Evolutionary conservation across 352 stramenopile genomes (phyloP), one percentile per base, ranked within the genome.

Genomic region (Pythium rhizo-oryzae): DNA sequence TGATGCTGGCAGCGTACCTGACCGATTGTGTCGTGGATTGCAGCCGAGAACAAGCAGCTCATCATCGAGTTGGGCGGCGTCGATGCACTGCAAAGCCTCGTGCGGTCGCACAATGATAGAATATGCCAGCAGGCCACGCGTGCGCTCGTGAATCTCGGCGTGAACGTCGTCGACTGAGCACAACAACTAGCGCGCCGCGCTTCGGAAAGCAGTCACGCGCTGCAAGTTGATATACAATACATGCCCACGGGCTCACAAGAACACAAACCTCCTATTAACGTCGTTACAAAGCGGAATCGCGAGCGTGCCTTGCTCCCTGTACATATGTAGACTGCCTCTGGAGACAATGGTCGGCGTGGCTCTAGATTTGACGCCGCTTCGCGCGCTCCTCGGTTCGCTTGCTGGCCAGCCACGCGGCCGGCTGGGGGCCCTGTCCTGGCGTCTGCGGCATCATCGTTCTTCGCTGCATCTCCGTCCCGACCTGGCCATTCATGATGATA

Each of bases 91-190:
- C 85, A 96, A 62, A 78, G 71, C 41, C 81, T 97, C 30, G 80
- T 93, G 64, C 78, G 81, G 30, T 96, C 86, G 21, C 78, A 77
- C 4, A 94, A 96, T 58, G 87, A 96, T 67, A 77, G 90, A 70
- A 96, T 96, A 88, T 94, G 87, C 84, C 86, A 94, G 54, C 90
- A 97, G 56, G 90, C 90, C 30, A 93, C 85, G 33, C 82, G 89
- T 7, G 90, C 90, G 13, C 85, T 97, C 49, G 87, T 93, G 30
- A 97, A 97, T 67, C 67, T 97, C n/a, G 89, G 87, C 56, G 83
- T 96, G 53, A 94, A 81, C 61, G 82, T 91, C 56, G 80, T 92
- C n/a, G 81, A 92, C 58, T 96, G 24, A 67, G 3, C 13, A 28
- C 19, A 53, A 8, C 43, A 53, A 39, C 19, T 19, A 19, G 33